Evolutionary conservation across 306 rosid genomes (phyloP).

Genomic region (Lathyrus oleraceus): DNA sequence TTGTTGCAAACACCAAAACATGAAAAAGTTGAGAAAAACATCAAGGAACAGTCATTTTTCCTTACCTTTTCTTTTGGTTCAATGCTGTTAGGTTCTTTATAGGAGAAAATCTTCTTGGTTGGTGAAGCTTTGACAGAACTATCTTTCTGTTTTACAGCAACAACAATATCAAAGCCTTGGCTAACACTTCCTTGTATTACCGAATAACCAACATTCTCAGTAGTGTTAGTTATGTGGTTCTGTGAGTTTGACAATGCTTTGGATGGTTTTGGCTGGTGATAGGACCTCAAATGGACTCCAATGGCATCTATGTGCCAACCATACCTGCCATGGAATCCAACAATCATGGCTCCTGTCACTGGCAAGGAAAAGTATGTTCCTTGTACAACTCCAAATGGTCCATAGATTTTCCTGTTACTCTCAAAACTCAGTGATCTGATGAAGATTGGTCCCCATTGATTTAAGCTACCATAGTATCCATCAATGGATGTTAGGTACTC

Average conservation of each 20-base stretch:
- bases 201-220: conserved; percentile 55
- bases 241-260: conserved; percentile 45
- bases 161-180: conserved; percentile 69
- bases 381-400: conserved; percentile 63
- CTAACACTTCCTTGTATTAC: conserved; percentile 70
- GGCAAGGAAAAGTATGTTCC: conserved; percentile 70
- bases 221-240: conserved; percentile 35
- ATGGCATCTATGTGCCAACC: conserved; percentile 83
- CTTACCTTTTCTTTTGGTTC: conserved; percentile 52
- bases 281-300: conserved; percentile 66
- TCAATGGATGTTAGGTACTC: conserved; percentile 64
- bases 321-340: conserved; percentile 81
- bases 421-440: conserved; percentile 61
- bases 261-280: conserved; percentile 45
- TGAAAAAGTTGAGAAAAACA: not conserved
- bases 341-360: conserved; percentile 61
- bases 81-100: conserved; percentile 39
- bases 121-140: conserved; percentile 43
- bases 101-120: conserved; percentile 36
- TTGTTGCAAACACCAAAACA: conserved; percentile 3
- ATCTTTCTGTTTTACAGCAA: conserved; percentile 79
- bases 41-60: conserved; percentile 14
- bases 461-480: conserved; percentile 64
- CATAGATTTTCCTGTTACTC: conserved; percentile 59
- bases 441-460: conserved; percentile 41